These are phyloP conservation scores for Fusarium heterosporum DNA, from an alignment of 2,329 filamentous ascomycete genomes.

Conservation along the genomic window DNA sequence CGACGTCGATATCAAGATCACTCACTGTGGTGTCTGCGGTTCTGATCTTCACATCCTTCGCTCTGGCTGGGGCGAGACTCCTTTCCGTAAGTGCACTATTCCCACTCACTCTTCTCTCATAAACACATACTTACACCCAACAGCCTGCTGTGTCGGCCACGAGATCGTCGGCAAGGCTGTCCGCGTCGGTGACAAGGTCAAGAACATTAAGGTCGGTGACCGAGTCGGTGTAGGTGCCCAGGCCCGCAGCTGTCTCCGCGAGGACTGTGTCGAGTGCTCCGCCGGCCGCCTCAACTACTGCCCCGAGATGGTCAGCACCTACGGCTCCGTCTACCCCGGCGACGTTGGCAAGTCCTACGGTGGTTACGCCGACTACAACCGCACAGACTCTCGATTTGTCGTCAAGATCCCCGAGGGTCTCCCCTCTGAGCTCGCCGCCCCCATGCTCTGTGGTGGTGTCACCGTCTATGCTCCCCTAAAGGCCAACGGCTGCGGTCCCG, in stretches of 20 bases:
- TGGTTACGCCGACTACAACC: constrained; percentile 56
- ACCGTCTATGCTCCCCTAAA: constrained; percentile 73
- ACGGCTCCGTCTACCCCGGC: constrained; percentile 62
- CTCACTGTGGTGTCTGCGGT: constrained; percentile 74
- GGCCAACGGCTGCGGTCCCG: constrained; percentile 71
- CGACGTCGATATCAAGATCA: constrained; percentile 72
- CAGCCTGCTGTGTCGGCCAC: constrained; percentile 69
- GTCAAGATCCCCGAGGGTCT: constrained; percentile 59
- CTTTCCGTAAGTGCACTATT: constrained; percentile 52
- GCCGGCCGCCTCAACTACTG: constrained; percentile 58
- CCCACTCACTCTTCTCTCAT: background rate
- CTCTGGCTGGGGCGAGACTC: constrained; percentile 61
- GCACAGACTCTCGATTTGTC: constrained; percentile 57
- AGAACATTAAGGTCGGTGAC: constrained; percentile 68
- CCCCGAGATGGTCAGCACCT: constrained; percentile 59
- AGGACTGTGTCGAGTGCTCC: constrained; percentile 57
- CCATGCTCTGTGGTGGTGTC: constrained; percentile 77
- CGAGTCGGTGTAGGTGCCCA: constrained; percentile 73
- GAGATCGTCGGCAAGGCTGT: constrained; percentile 72
- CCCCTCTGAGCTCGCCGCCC: constrained; percentile 59
- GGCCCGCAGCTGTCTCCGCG: constrained; percentile 62
- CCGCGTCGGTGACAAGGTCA: constrained; percentile 62
- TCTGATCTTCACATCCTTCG: constrained; percentile 68
- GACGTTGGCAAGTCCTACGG: constrained; percentile 58
- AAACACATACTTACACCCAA: constrained; percentile 24